These are phyloP conservation scores for Pichia sp. DNA, from an alignment of 1,139 yeast genomes.

Conservation along the genomic window DNA sequence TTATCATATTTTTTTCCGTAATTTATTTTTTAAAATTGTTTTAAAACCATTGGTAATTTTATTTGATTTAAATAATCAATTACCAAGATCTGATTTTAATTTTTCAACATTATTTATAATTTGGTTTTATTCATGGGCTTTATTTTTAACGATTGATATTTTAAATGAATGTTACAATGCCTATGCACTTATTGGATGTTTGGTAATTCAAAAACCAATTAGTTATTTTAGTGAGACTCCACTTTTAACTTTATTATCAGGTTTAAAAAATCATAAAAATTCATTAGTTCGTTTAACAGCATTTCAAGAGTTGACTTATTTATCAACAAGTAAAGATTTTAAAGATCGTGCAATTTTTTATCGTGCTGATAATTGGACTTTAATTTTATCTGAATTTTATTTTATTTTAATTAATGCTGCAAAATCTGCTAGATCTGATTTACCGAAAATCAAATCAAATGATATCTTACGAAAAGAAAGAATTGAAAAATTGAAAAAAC, in stretches of 20 bases:
- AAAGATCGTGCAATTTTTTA: slow-evolving; percentile 51
- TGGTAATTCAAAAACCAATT: slow-evolving; percentile 65
- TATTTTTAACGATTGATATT: slow-evolving; percentile 48
- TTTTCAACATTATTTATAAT: slow-evolving; percentile 34
- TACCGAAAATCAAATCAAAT: slow-evolving; percentile 27
- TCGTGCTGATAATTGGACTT: slow-evolving; percentile 44
- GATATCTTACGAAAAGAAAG: slow-evolving; percentile 4
- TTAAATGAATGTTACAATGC: slow-evolving; percentile 60
- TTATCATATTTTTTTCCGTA: slow-evolving; percentile 39
- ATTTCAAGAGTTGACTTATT: slow-evolving; percentile 65
- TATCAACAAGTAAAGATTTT: slow-evolving; percentile 44
- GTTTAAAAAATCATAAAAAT: slow-evolving; percentile 48
- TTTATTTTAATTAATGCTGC: slow-evolving; percentile 44
- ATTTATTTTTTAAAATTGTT: slow-evolving; percentile 20
- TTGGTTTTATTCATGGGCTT: slow-evolving; percentile 33
- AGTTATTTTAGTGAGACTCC: slow-evolving; percentile 68
- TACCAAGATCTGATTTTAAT: slow-evolving; percentile 36
- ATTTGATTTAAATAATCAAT: slow-evolving; percentile 30
- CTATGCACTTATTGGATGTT: slow-evolving; percentile 77
- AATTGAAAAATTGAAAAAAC: slow-evolving; percentile 8
- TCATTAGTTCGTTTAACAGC: slow-evolving; percentile 62
- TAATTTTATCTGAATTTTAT: slow-evolving; percentile 54
- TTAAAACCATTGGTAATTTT: slow-evolving; percentile 19
- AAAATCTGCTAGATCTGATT: slow-evolving; percentile 34
- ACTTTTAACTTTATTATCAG: slow-evolving; percentile 65